phyloP scores from a whole-genome alignment of 108 stramenopile species.

The Cylindrotheca fusiformis region DNA sequence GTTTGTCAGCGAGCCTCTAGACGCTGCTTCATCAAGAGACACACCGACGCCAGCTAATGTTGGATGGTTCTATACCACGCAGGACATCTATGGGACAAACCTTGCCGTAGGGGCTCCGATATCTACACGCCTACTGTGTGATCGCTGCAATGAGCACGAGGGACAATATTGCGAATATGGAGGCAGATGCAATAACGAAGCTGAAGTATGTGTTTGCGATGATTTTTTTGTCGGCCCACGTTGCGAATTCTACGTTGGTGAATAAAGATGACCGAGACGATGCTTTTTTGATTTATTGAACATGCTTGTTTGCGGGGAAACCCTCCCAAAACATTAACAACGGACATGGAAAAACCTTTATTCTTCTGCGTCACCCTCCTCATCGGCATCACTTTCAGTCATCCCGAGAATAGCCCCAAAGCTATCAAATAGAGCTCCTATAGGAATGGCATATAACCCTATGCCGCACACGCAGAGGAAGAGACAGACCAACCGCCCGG shows the following conservation, averaged over 20 bases:
- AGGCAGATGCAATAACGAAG: neutral
- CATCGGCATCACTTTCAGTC: constrained; percentile 70
- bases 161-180: neutral
- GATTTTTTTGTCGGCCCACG: neutral
- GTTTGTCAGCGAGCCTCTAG: neutral
- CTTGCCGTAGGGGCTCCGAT: neutral
- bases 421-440: constrained; percentile 86
- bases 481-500: constrained; percentile 78
- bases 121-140: neutral
- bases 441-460: constrained; percentile 86
- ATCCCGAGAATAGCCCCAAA: constrained; percentile 85
- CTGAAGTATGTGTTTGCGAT: neutral
- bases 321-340: too few relatives aligned
- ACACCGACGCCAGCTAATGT: neutral
- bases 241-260: neutral
- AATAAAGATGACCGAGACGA: too few relatives aligned
- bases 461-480: constrained; percentile 85
- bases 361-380: constrained; percentile 49
- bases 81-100: neutral
- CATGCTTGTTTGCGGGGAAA: too few relatives aligned
- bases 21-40: neutral
- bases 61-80: neutral
- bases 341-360: too few relatives aligned
- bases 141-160: neutral
- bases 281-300: too few relatives aligned